Conservation (phyloP, 2,329 filamentous ascomycete species). For the Penicillium rolfsii region DNA sequence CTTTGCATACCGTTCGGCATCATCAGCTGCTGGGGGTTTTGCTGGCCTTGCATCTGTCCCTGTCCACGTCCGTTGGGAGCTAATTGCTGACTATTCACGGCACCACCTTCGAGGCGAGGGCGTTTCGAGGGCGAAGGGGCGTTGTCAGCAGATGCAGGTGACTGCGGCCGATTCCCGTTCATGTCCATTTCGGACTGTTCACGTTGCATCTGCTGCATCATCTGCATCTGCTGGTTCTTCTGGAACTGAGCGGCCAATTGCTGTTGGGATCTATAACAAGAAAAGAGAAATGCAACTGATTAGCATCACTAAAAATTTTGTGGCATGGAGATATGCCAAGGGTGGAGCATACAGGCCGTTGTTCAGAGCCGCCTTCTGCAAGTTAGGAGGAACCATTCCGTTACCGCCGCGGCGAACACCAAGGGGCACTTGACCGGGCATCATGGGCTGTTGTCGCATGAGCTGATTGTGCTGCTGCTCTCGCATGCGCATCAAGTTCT, state of each 20-base stretch:
- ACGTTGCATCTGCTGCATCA: constrained; percentile 82
- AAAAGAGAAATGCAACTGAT: constrained; percentile 21
- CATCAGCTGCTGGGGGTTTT: constrained; percentile 57
- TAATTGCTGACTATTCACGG: constrained; percentile 76
- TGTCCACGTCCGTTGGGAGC: constrained; percentile 73
- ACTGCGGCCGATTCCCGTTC: constrained; percentile 77
- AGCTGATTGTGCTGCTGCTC: constrained; percentile 78
- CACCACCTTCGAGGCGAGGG: constrained; percentile 74
- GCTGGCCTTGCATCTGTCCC: constrained; percentile 70
- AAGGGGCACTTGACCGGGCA: constrained; percentile 58
- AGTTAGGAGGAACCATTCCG: constrained; percentile 45
- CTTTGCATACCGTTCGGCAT: constrained; percentile 71
- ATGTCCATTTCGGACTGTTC: constrained; percentile 87
- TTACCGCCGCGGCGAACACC: constrained; percentile 59
- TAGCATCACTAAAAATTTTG: constrained; percentile 20
- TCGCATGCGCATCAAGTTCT: constrained; percentile 68
- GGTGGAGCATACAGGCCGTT: constrained; percentile 55
- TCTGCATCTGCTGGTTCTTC: constrained; percentile 58
- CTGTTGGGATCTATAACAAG: constrained; percentile 58
- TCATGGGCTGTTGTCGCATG: constrained; percentile 70
- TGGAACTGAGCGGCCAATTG: constrained; percentile 69
- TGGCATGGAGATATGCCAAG: constrained; percentile 6
- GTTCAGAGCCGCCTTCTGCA: constrained; percentile 76
- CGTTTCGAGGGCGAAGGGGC: constrained; percentile 92
- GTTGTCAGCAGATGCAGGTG: constrained; percentile 81